Evolutionary conservation across 148 eudicot genomes (phyloP).

Genomic region (Rhododendron williamsianum): DNA sequence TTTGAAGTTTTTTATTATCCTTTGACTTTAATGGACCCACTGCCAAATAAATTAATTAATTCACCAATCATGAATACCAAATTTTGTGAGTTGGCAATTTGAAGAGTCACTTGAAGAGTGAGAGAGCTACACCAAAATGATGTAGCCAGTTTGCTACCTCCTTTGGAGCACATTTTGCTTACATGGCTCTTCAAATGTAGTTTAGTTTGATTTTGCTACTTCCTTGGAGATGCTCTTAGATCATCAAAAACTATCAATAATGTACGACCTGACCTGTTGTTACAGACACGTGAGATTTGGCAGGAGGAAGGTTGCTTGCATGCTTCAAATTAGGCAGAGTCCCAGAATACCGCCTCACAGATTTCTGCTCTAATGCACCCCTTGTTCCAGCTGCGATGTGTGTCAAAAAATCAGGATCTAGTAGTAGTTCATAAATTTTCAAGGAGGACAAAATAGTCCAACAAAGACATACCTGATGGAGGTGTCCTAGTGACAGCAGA

Average conservation of each 20-base stretch:
- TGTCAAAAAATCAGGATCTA: not conserved
- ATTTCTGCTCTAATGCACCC: conserved; percentile 26
- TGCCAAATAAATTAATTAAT: not conserved
- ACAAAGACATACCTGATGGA: conserved; percentile 36
- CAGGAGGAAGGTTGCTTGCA: conserved; percentile 18
- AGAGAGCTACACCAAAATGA: not conserved
- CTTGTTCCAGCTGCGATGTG: conserved; percentile 29
- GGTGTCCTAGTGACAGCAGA: conserved; percentile 44
- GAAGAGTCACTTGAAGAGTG: not conserved
- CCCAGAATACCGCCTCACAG: conserved; percentile 18
- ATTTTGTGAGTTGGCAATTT: not conserved
- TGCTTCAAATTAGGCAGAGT: conserved; percentile 16
- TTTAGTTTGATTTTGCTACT: not conserved
- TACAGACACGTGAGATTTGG: conserved; percentile 9
- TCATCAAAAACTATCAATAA: not conserved
- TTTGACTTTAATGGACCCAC: not conserved
- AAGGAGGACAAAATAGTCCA: not conserved
- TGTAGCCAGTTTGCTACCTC: not conserved
- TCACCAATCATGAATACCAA: not conserved
- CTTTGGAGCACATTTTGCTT: not conserved
- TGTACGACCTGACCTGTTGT: conserved; percentile 12
- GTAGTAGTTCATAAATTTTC: not conserved
- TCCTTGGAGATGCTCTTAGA: not conserved
- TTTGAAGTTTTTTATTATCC: not conserved
- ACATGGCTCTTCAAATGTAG: not conserved